These are phyloP conservation scores for Globisporangium heterothallicum DNA, from an alignment of 352 stramenopile species.

Conservation along the genomic window DNA sequence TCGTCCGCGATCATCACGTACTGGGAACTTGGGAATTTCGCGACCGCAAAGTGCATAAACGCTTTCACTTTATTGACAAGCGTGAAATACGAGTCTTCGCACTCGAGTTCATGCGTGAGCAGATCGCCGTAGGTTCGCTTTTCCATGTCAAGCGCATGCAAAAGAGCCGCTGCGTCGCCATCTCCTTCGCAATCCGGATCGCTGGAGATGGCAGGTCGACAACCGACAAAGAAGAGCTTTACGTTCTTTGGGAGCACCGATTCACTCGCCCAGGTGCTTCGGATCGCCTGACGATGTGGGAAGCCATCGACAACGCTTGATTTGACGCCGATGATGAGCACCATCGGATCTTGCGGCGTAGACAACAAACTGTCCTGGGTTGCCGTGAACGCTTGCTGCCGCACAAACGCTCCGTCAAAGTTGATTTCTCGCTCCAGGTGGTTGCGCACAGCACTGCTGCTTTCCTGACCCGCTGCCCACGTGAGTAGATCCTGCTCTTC, in stretches of 20 bases:
- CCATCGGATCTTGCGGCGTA: not conserved
- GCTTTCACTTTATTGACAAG: constrained; percentile 30
- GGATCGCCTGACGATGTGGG: constrained; percentile 25
- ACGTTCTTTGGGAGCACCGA: constrained; percentile 12
- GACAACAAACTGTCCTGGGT: no score
- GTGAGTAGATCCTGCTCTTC: constrained; percentile 9
- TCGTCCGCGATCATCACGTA: constrained; percentile 63
- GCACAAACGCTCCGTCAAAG: not conserved
- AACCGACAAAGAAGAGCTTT: constrained; percentile 37
- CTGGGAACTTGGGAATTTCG: constrained; percentile 3
- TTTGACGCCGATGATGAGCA: constrained; percentile 49
- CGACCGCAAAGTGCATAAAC: constrained; percentile 27
- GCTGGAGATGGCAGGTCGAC: constrained; percentile 8
- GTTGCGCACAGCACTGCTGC: no score
- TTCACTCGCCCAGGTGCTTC: constrained; percentile 33
- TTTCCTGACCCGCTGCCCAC: constrained; percentile 2
- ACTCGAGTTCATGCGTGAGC: constrained; percentile 31
- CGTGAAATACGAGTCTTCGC: constrained; percentile 31
- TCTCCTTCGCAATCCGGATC: not conserved
- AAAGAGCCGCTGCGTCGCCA: constrained; percentile 3
- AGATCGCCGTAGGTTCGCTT: constrained; percentile 30
- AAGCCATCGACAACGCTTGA: constrained; percentile 28
- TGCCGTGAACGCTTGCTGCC: no score
- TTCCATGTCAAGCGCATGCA: constrained; percentile 20
- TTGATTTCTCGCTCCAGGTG: not conserved